Base-by-base conservation (phyloP, 75 land plant genomes). In the Cryptomeria japonica region DNA sequence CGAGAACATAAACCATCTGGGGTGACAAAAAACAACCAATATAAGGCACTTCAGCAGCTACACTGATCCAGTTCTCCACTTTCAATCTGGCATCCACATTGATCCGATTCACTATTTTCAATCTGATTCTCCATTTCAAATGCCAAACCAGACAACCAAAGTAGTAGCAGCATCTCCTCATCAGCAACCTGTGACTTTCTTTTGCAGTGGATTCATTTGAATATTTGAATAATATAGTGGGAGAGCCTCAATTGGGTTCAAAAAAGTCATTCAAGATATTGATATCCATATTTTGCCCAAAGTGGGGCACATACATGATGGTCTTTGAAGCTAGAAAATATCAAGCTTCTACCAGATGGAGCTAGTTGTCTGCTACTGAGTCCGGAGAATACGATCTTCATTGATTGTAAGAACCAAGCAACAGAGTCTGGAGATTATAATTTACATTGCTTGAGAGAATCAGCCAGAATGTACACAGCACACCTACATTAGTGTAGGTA, bases 271-370 rank as follows among this genome's bases (percentile, higher is more conserved):
- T 78, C 95, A 93, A 88, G 92, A 96, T 1, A 92, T 96, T 90
- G 97, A 92, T 64, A 90, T 97, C 70, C 84, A 89, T 68, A 97
- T 97, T 85, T 88, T 93, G 84, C 99, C 99, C 2, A 98, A 95
- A 88, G 93, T 92, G 44, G 96, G 97, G 0, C 92, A 95, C 84
- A 90, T 86, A 73, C 91, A 93, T 86, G 92, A 98, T 90, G 96
- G 96, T 85, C 93, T 92, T 58, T 97, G 93, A 79, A 55, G 16
- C 58, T 55, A 55, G 58, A 55, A 14, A 18, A 55, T 55, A 15
- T 55, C 58, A 55, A 55, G 3, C 16, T 55, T 55, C 16, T 55
- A 55, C 16, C 58, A 55, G 2, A 55, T 55, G 58, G 56, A 18
- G 58, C 58, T 55, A 55, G 18, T 55, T 55, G 15, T 18, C 58